Conservation (phyloP, 352 stramenopile species). For the Pythium rishiriense region DNA sequence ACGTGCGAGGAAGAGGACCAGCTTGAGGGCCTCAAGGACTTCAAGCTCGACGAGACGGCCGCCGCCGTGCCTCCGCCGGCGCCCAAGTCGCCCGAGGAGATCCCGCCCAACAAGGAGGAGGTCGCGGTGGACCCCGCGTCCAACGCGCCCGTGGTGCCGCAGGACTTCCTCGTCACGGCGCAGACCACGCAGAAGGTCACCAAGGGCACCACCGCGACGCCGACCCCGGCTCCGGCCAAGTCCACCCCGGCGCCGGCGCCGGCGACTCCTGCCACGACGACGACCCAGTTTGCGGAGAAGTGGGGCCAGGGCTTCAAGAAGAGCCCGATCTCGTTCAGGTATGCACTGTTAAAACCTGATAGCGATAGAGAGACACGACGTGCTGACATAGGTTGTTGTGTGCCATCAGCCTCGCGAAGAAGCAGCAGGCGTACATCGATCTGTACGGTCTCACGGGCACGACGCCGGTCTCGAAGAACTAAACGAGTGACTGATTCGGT, state of each 20-base stretch:
- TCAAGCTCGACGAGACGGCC: slow-evolving; percentile 60
- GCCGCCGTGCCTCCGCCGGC: slow-evolving; percentile 32
- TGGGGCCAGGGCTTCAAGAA: slow-evolving; percentile 82
- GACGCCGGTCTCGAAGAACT: slow-evolving; percentile 45
- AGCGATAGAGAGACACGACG: neutral
- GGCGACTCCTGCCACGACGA: slow-evolving; percentile 12
- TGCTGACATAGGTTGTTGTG: neutral
- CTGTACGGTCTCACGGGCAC: slow-evolving; percentile 83
- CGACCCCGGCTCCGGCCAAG: slow-evolving; percentile 25
- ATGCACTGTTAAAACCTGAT: neutral
- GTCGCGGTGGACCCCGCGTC: slow-evolving; percentile 46
- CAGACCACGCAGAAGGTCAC: slow-evolving; percentile 60
- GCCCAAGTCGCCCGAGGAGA: slow-evolving; percentile 57
- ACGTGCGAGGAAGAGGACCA: slow-evolving; percentile 90
- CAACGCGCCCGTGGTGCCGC: slow-evolving; percentile 49
- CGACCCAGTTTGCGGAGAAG: slow-evolving; percentile 59
- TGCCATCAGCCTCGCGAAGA: slow-evolving; percentile 65
- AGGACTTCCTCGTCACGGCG: slow-evolving; percentile 68
- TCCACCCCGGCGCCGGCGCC: slow-evolving; percentile 16
- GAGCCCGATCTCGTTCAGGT: slow-evolving; percentile 70
- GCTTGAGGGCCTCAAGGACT: slow-evolving; percentile 70
- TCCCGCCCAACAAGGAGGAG: slow-evolving; percentile 70
- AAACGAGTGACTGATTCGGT: neutral
- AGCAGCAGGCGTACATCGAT: slow-evolving; percentile 84
- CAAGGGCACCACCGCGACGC: slow-evolving; percentile 28